These are phyloP conservation scores for Euphorbia schlechtendalii DNA, from an alignment of 441 rosid species.

Conservation along the genomic window DNA sequence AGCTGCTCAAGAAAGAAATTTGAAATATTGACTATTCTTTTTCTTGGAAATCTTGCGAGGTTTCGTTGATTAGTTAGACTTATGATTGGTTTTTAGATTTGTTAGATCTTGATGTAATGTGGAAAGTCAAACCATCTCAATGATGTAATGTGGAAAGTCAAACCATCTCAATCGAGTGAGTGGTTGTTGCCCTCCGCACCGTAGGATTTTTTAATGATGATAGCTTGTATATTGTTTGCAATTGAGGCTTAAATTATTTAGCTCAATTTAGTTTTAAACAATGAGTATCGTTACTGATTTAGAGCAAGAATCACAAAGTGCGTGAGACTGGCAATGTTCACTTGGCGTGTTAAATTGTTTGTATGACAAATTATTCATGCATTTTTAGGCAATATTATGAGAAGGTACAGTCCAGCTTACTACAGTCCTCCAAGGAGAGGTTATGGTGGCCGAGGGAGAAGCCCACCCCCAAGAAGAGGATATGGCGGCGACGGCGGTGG, in stretches of 20 bases:
- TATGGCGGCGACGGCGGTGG: constrained; percentile 53
- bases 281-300: not conserved
- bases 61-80: not conserved
- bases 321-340: not conserved
- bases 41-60: not conserved
- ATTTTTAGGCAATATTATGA: constrained; percentile 40
- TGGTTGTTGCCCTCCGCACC: not conserved
- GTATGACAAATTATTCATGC: not conserved
- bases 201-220: not conserved
- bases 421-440: constrained; percentile 91
- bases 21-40: not conserved
- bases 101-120: not conserved
- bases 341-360: not conserved
- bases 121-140: not conserved
- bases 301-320: not conserved
- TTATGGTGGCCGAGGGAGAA: constrained; percentile 49
- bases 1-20: not conserved
- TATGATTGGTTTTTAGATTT: not conserved
- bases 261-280: not conserved
- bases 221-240: not conserved
- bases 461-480: constrained; percentile 51
- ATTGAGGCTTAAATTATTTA: not conserved
- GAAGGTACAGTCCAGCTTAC: constrained; percentile 83
- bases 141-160: not conserved
- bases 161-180: not conserved